phyloP scores from a whole-genome alignment of 225 moss, liverwort and hornwort genomes.

The Asterella californica region DNA sequence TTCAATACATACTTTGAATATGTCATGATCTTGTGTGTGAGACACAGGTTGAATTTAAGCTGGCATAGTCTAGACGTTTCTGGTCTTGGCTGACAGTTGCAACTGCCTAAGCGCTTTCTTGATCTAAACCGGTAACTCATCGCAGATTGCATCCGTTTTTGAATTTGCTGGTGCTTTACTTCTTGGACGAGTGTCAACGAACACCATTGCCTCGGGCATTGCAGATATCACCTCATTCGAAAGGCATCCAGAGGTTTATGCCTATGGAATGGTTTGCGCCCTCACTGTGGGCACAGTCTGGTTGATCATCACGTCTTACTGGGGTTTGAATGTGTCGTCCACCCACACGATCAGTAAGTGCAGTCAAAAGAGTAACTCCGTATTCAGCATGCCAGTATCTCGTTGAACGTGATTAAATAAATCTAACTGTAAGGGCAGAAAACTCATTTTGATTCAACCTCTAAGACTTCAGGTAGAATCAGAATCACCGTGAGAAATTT shows the following conservation, averaged over 20 bases:
- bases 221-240: slow-evolving; percentile 54
- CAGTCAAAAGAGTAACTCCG: too few species aligned
- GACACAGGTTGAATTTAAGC: too few species aligned
- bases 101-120: neutral
- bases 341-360: slow-evolving; percentile 67
- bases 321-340: slow-evolving; percentile 50
- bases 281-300: slow-evolving; percentile 59
- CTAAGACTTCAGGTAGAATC: too few species aligned
- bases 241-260: slow-evolving; percentile 57
- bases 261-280: slow-evolving; percentile 77
- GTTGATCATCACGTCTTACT: slow-evolving; percentile 54
- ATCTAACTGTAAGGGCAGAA: too few species aligned
- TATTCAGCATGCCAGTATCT: too few species aligned
- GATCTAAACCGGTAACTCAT: neutral
- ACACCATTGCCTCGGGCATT: slow-evolving; percentile 61
- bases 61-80: too few species aligned
- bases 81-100: neutral
- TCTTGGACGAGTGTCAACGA: slow-evolving; percentile 64
- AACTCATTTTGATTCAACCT: too few species aligned
- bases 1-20: too few species aligned
- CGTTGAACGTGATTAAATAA: too few species aligned
- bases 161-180: slow-evolving; percentile 62
- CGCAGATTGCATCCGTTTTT: slow-evolving; percentile 63
- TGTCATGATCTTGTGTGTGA: too few species aligned
- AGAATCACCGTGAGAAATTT: too few species aligned